Conservation (phyloP, 2,329 filamentous ascomycete genomes). For the Dryadomyces quercus-mongolicae region DNA sequence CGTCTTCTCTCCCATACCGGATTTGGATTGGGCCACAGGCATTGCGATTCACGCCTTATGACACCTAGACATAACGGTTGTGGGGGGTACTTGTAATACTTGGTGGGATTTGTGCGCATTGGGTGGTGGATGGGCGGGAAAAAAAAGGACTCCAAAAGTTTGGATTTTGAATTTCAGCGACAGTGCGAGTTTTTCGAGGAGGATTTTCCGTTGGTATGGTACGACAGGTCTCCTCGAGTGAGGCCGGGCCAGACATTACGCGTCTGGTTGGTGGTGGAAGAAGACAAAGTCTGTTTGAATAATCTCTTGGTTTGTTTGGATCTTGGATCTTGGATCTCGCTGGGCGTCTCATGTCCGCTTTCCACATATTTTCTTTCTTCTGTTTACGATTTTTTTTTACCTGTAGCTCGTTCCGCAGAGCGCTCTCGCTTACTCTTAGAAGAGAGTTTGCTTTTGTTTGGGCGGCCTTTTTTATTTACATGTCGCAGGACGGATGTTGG, state of each 20-base stretch:
- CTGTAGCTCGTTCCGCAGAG: background rate
- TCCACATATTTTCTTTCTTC: background rate
- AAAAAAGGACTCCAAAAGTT: slow-evolving; percentile 3
- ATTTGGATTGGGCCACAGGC: background rate
- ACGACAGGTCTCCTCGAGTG: background rate
- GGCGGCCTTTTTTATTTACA: background rate
- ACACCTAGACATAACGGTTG: background rate
- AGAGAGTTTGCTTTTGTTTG: background rate
- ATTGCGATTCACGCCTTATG: background rate
- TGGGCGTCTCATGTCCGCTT: background rate
- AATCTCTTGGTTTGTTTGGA: background rate
- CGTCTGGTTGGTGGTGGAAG: background rate
- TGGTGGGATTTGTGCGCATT: slow-evolving; percentile 1
- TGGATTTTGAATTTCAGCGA: background rate
- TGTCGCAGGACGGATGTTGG: slow-evolving; percentile 1
- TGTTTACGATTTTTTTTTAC: background rate
- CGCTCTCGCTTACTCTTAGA: background rate
- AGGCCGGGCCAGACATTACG: too few species aligned
- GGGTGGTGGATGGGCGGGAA: background rate
- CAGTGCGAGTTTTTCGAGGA: background rate
- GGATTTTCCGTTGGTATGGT: too few species aligned
- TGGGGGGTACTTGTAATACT: background rate
- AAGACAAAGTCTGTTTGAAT: background rate
- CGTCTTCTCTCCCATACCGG: background rate
- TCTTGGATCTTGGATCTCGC: background rate